These are phyloP conservation scores for Staphylotrichum tortipilum DNA, from an alignment of 495 filamentous ascomycete species.

Conservation along the genomic window DNA sequence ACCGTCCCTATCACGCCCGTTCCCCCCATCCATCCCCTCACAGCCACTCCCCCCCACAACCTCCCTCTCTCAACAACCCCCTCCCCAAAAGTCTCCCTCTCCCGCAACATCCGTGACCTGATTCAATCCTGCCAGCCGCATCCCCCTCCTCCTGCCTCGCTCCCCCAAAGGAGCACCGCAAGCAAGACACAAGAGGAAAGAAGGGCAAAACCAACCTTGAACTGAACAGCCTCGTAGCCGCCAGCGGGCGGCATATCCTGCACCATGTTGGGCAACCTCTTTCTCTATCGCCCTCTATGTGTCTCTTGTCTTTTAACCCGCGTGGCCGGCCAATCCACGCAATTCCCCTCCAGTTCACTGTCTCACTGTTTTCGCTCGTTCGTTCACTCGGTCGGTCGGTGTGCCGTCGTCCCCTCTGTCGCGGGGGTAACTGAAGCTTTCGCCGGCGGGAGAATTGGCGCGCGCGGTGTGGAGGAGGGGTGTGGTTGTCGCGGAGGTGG, in stretches of 20 bases:
- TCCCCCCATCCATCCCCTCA: too few relatives aligned
- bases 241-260: conserved; percentile 91
- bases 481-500: not conserved
- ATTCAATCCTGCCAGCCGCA: too few relatives aligned
- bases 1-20: too few relatives aligned
- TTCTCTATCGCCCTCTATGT: not conserved
- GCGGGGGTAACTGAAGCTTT: too few relatives aligned
- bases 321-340: not conserved
- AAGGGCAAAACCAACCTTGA: conserved; percentile 59
- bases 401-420: too few relatives aligned
- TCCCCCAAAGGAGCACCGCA: not conserved
- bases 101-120: too few relatives aligned
- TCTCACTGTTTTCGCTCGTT: not conserved
- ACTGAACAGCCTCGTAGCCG: conserved; percentile 92
- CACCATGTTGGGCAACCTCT: conserved; percentile 44
- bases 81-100: too few relatives aligned
- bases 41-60: too few relatives aligned
- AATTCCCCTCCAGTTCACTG: not conserved
- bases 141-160: not conserved
- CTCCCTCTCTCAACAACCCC: too few relatives aligned
- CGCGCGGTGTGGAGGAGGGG: not conserved
- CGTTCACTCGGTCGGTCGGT: not conserved
- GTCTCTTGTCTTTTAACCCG: not conserved
- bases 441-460: not conserved
- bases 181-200: not conserved